Base-by-base conservation (phyloP, 2,329 filamentous ascomycete species). In the Fusarium torulosum region DNA sequence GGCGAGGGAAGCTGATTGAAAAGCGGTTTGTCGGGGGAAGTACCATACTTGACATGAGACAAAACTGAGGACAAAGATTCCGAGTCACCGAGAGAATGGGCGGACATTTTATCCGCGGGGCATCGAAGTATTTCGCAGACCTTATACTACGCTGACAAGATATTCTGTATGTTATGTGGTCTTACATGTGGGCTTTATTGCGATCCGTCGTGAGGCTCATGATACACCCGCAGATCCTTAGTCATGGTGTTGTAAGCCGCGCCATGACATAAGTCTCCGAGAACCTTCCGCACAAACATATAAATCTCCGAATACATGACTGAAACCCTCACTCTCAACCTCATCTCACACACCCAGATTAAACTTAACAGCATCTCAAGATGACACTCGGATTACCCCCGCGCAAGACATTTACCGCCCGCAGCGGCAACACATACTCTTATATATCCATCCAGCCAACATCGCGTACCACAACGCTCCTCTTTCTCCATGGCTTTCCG, bases 401-500 rank as follows among this genome's bases (percentile, higher is more conserved):
- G 2, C 59, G 54, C n/a, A 47, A 49, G 11, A 41, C 10, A 2
- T 76, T 75, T 31, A 25, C 35, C 8, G 50, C 67, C 21, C 43
- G 17, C 0, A 66, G 54, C 10, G 69, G 70, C 19, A 73, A 73
- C 49, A 53, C 23, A 4, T 77, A 76, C 59, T 77, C 75, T 4
- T 79, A 79, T 63, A 62, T 78, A 25, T 67, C 73, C 49, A 69
- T 74, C 5, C 70, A 64, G 6, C 42, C 70, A 5, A 60, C 52
- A 1, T 25, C 62, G 2, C 52, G 42, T 8, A 55, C 69, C 9
- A 65, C 74, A 6, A 83, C 81, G 0, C 70, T 85, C 6, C 73
- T 86, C 15, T 76, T 85, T 54, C 75, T 85, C 14, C 84, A 85
- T 63, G 82, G 83, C 33, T 83, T 84, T 49, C 83, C 83, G 27